Percentiles rank a stretch among this genome's conserved stretches.
These are phyloP conservation scores for Filosporella fistucella DNA, from an alignment of 495 filamentous ascomycete species.

Conservation along the genomic window DNA sequence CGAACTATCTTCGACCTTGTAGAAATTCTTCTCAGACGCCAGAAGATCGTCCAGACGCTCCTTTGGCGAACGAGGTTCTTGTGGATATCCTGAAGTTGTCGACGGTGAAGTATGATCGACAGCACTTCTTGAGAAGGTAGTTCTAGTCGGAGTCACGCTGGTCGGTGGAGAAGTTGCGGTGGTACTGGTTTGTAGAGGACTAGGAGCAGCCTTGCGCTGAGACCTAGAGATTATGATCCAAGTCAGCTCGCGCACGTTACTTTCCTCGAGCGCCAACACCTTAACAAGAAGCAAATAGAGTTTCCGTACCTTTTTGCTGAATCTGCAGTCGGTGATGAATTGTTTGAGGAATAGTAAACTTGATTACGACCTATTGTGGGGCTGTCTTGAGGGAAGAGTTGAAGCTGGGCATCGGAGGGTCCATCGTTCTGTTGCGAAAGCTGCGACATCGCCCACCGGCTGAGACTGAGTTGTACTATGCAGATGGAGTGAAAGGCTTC, in stretches of 20 bases:
- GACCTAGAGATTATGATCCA: slow-evolving; percentile 12
- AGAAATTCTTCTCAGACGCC: slow-evolving; percentile 25
- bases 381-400: slow-evolving; percentile 20
- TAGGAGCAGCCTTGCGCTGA: slow-evolving; percentile 26
- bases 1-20: slow-evolving; percentile 14
- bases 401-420: slow-evolving; percentile 16
- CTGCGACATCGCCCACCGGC: slow-evolving; percentile 25
- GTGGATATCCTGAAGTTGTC: background rate
- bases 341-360: slow-evolving; percentile 17
- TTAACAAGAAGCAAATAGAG: slow-evolving; percentile 3
- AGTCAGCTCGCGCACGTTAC: slow-evolving; percentile 10
- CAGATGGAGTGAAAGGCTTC: slow-evolving; percentile 5
- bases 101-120: slow-evolving; percentile 12
- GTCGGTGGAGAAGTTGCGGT: slow-evolving; percentile 17
- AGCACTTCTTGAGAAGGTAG: slow-evolving; percentile 15
- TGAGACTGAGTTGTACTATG: slow-evolving; percentile 16
- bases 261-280: background rate
- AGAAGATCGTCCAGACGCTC: slow-evolving; percentile 27
- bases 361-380: slow-evolving; percentile 24
- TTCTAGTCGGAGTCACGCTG: slow-evolving; percentile 25
- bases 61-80: slow-evolving; percentile 25
- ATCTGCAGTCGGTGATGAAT: slow-evolving; percentile 11
- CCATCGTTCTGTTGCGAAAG: slow-evolving; percentile 25
- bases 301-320: slow-evolving; percentile 18
- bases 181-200: slow-evolving; percentile 27